Evolutionary conservation across 371 early-diverging fungal genomes (phyloP), one percentile per base, ranked within the genome.

Genomic region (Apophysomyces ossiformis): DNA sequence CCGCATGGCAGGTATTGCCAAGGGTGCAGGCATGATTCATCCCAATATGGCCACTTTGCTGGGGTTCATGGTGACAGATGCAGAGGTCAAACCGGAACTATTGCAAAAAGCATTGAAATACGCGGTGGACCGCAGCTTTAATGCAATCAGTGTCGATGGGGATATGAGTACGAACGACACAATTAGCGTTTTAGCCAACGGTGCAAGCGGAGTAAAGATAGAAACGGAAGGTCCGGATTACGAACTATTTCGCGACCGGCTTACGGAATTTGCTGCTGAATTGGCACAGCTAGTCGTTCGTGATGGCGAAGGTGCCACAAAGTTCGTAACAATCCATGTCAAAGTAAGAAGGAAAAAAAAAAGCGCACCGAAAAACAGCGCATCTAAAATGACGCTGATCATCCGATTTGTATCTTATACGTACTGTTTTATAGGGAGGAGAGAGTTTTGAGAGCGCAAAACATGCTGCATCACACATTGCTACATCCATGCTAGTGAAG

Each of bases 91-190:
- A 8, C 83, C 89, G 11, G 64, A 66, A 0, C 74, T 88, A 35
- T 78, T 97, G 54, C 86, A 92, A 46, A 72, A 79, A 18, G 95
- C 97, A 0, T 71, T 96, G 60, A 82, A 83, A 9, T 86, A 90
- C 67, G 96, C 96, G 0, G 93, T 88, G 0, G 95, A 95, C 39
- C 86, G 93, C 18, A 94, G 95, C 26, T 98, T 98, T 81, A 98
- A 98, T 74, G 90, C 95, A 5, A 95, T 98, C 56, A 89, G 89
- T 65, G 85, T 98, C 9, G 98, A 98, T 82, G 97, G 97, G 18
- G 98, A 98, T 73, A 98, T 92, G 81, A 92, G 93, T 74, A 98
- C 98, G 39, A 98, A 98, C 69, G 98, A 98, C 69, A 93, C 96
- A 0, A 90, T 95, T 57, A 85, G 90, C 2, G 87, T 95, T 5